Base-by-base conservation (phyloP, 495 filamentous ascomycete genomes). In the Aspergillus diversus region DNA sequence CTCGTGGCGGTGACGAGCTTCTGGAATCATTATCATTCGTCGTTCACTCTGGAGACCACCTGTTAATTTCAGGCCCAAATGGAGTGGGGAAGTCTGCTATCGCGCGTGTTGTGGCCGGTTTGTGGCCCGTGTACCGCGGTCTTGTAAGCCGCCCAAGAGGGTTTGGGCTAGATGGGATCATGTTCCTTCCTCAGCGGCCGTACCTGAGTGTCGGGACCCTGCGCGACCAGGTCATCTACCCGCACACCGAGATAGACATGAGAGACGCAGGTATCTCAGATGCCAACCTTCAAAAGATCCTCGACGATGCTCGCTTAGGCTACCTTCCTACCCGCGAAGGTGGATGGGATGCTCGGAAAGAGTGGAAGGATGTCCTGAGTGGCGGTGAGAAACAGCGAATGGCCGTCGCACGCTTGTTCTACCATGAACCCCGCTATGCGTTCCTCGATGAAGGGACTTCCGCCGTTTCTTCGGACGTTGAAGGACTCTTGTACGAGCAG, bases 351-450 rank as follows among this genome's bases (percentile, higher is more conserved):
- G 90, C 91, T 21, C 81, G 90, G 32, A 98, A 99, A 76, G 95
- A 96, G 66, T 99, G 96, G 96, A 97, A 98, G 78, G 95, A 98
- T 69, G 92, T 99, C 9, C 76, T 99, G 16, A 92, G 89, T 62
- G 96, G 96, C 11, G 96, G 96, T n/a, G 96, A 99, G 80, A 99
- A 99, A 78, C 96, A 99, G 76, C 81, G 96, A 31, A 89, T 98
- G 80, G 92, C 86, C 7, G 90, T 98, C 67, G 96, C 96, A 7
- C 81, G 96, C 53, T 71, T 98, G 27, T 80, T 97, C 64, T 98
- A 99, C 73, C 96, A 98, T 69, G 93, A 98, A 75, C 95, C 95
- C 32, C 81, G 90, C 49, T 98, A 93, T 69, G 96, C 92, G 3
- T 89, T 99, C 65, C 86, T 98, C 49, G 96, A 99, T 61, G 96